Conservation (phyloP, 2,329 filamentous ascomycete species). For the Cladosporium sp. region DNA sequence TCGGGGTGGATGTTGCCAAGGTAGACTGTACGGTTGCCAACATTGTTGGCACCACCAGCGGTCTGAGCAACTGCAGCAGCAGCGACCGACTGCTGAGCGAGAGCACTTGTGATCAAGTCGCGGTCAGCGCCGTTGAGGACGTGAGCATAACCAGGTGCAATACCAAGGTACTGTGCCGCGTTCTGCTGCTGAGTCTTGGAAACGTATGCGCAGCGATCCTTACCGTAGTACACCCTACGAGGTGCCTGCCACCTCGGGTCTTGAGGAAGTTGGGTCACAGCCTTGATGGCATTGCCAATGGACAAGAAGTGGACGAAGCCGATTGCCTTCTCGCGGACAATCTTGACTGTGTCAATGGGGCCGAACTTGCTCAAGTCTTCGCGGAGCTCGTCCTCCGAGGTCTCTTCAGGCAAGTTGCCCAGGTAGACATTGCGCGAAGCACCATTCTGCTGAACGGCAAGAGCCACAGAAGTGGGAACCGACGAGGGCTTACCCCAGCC, state of each 20-base stretch:
- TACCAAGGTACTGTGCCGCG: constrained; percentile 94
- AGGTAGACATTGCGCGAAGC: constrained; percentile 97
- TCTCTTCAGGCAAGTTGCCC: constrained; percentile 87
- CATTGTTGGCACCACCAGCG: constrained; percentile 93
- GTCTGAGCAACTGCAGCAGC: constrained; percentile 95
- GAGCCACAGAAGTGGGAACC: constrained; percentile 94
- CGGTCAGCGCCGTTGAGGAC: constrained; percentile 95
- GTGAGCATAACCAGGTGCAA: constrained; percentile 93
- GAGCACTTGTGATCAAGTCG: constrained; percentile 91
- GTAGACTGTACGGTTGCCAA: constrained; percentile 97
- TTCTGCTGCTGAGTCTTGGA: constrained; percentile 99
- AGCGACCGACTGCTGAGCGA: constrained; percentile 96
- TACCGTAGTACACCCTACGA: constrained; percentile 95
- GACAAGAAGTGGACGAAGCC: constrained; percentile 97
- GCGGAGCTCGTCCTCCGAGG: constrained; percentile 85
- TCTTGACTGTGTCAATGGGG: constrained; percentile 94
- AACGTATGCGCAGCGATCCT: constrained; percentile 96
- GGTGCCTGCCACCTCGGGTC: constrained; percentile 96
- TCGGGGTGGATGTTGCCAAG: constrained; percentile 98
- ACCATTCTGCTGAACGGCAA: constrained; percentile 95
- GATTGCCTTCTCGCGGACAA: constrained; percentile 96
- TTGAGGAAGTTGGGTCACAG: constrained; percentile 91
- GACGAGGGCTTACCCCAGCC: constrained; percentile 99
- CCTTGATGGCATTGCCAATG: constrained; percentile 97
- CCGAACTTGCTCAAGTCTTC: constrained; percentile 97